Conservation (phyloP, 139 green algal species). For the Closterium sp. region DNA sequence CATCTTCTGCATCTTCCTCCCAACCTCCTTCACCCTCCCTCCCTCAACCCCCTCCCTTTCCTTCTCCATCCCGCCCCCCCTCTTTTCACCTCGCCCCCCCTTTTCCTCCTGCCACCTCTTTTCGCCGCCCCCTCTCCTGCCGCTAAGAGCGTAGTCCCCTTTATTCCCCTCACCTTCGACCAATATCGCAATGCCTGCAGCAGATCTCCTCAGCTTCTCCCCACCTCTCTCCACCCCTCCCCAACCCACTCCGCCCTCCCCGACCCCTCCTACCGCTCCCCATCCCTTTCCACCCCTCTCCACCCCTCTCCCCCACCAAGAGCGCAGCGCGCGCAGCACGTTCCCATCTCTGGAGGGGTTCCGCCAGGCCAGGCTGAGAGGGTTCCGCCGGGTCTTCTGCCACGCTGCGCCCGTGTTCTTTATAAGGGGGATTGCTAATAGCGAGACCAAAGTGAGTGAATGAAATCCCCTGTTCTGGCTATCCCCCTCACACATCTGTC, state of each 20-base stretch:
- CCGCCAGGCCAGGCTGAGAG: slow-evolving; percentile 61
- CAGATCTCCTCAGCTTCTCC: too few species aligned
- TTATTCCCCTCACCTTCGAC: background rate
- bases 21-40: background rate
- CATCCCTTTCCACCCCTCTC: background rate
- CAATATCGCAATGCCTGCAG: too few species aligned
- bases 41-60: background rate
- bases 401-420: slow-evolving; percentile 85
- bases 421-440: slow-evolving; percentile 60
- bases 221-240: too few species aligned
- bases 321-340: slow-evolving; percentile 66
- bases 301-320: slow-evolving; percentile 60
- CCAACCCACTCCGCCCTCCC: too few species aligned
- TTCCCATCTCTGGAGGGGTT: slow-evolving; percentile 83
- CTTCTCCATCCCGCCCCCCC: background rate
- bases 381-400: slow-evolving; percentile 82
- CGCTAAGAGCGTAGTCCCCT: too few species aligned
- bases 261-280: too few species aligned
- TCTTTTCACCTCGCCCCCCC: too few species aligned
- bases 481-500: background rate
- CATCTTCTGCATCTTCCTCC: too few species aligned
- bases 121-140: too few species aligned
- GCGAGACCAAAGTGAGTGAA: background rate
- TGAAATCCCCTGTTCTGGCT: background rate
- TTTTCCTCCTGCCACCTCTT: too few species aligned